Evolutionary conservation across 768 basidiomycete species (phyloP).

Genomic region (Postia placenta): DNA sequence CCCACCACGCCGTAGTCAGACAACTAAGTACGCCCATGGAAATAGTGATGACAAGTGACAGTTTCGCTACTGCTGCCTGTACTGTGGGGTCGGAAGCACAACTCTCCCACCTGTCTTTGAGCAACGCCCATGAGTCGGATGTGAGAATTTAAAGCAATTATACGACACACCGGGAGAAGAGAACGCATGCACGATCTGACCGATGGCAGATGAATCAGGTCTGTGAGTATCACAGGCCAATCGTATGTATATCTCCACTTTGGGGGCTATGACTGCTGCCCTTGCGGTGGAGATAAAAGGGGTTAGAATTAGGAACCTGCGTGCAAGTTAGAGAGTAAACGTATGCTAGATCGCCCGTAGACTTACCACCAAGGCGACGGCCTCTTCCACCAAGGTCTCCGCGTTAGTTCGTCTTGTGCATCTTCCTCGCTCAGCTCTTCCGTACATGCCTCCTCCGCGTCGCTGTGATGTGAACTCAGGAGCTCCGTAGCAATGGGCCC

Average conservation of each 20-base stretch:
- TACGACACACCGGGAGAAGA: neutral
- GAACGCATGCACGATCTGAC: neutral
- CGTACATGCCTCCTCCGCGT: neutral
- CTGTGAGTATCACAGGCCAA: conserved; percentile 65
- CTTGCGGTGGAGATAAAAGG: conserved; percentile 52
- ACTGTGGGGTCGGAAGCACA: conserved; percentile 71
- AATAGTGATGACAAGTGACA: conserved; percentile 54
- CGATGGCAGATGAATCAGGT: conserved; percentile 33
- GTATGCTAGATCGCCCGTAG: neutral
- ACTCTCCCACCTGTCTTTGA: conserved; percentile 10
- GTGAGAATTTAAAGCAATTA: neutral
- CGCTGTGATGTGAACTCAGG: neutral
- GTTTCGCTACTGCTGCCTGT: conserved; percentile 62
- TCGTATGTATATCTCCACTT: conserved; percentile 67
- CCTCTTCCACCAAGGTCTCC: conserved; percentile 63
- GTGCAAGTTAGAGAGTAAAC: neutral
- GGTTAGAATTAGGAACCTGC: conserved; percentile 51
- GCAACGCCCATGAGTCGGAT: neutral
- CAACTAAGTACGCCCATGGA: conserved; percentile 69
- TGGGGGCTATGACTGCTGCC: conserved; percentile 58
- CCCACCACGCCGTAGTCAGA: conserved; percentile 85
- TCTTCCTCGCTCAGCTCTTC: conserved; percentile 9
- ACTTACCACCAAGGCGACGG: conserved; percentile 72
- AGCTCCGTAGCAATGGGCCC: neutral
- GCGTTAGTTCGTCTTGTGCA: conserved; percentile 9